Evolutionary conservation across 352 stramenopile genomes (phyloP).

Genomic region (Phytopythium oedochilum): DNA sequence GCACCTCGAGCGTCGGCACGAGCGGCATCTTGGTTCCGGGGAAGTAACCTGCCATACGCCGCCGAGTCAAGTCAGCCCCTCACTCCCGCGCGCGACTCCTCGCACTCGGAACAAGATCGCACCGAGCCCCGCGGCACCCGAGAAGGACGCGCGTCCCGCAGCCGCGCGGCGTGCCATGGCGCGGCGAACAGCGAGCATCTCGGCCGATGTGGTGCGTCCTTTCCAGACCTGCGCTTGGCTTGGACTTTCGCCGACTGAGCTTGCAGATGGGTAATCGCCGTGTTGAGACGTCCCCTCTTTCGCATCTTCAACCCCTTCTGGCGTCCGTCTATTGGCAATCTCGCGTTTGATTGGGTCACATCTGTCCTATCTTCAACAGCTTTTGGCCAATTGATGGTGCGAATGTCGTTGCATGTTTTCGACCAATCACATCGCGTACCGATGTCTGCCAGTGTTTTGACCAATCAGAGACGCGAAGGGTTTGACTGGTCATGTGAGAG

Average conservation of each 20-base stretch:
- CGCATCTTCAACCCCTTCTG: slow-evolving; percentile 4
- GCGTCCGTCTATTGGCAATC: neutral
- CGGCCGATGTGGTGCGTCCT: neutral
- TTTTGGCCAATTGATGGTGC: neutral
- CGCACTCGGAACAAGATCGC: neutral
- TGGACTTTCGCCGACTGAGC: slow-evolving; percentile 1
- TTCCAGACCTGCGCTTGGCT: neutral
- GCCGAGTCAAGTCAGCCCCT: neutral
- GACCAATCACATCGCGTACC: neutral
- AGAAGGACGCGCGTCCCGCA: neutral
- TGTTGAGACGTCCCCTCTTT: slow-evolving; percentile 1
- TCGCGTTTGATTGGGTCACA: neutral
- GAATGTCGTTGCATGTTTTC: neutral
- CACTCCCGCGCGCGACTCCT: no score
- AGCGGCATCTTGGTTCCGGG: slow-evolving; percentile 86
- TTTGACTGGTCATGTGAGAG: slow-evolving; percentile 6
- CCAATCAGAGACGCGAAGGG: neutral
- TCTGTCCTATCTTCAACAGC: neutral
- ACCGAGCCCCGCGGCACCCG: neutral
- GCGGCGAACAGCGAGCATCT: slow-evolving; percentile 1
- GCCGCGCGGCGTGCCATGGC: neutral
- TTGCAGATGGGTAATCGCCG: neutral
- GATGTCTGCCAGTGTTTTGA: neutral
- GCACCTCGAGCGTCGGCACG: slow-evolving; percentile 85
- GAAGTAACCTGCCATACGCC: slow-evolving; percentile 40